These are phyloP conservation scores for Wickerhamomyces alni DNA, from an alignment of 805 yeast genomes.

Conservation along the genomic window DNA sequence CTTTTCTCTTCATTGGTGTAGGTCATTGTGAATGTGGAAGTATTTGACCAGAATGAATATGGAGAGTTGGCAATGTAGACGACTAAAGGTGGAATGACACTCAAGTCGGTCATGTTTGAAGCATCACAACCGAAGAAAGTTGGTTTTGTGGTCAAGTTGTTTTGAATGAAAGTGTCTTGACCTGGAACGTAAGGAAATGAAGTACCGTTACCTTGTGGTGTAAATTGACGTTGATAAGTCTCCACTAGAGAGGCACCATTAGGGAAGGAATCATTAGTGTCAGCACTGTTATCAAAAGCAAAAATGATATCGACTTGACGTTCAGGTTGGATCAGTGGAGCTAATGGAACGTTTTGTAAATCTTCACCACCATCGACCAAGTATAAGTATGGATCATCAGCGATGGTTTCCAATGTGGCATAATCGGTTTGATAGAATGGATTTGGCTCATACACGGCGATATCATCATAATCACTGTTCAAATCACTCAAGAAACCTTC, in stretches of 20 bases:
- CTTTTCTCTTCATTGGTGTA: constrained; percentile 51
- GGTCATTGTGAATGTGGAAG: constrained; percentile 59
- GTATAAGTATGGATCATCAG: constrained; percentile 36
- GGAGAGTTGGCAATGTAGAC: constrained; percentile 71
- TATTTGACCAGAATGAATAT: constrained; percentile 56
- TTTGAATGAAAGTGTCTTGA: constrained; percentile 45
- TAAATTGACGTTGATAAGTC: constrained; percentile 54
- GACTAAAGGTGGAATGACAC: constrained; percentile 60
- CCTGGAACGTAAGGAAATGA: constrained; percentile 80
- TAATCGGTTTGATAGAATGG: constrained; percentile 50
- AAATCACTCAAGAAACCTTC: constrained; percentile 40
- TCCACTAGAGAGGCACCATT: constrained; percentile 53
- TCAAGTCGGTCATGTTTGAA: constrained; percentile 47
- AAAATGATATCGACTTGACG: constrained; percentile 58
- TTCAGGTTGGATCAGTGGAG: constrained; percentile 53
- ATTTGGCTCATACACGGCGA: constrained; percentile 67
- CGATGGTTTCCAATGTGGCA: constrained; percentile 33
- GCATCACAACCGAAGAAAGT: constrained; percentile 80
- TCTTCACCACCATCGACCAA: constrained; percentile 75
- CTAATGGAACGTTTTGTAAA: constrained; percentile 54
- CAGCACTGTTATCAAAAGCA: constrained; percentile 65
- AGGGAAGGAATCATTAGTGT: constrained; percentile 58
- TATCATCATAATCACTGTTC: constrained; percentile 50
- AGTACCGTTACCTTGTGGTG: constrained; percentile 41
- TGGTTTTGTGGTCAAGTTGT: constrained; percentile 60